Conservation (phyloP, 2,329 filamentous ascomycete genomes). For the Trichoderma gracile region DNA sequence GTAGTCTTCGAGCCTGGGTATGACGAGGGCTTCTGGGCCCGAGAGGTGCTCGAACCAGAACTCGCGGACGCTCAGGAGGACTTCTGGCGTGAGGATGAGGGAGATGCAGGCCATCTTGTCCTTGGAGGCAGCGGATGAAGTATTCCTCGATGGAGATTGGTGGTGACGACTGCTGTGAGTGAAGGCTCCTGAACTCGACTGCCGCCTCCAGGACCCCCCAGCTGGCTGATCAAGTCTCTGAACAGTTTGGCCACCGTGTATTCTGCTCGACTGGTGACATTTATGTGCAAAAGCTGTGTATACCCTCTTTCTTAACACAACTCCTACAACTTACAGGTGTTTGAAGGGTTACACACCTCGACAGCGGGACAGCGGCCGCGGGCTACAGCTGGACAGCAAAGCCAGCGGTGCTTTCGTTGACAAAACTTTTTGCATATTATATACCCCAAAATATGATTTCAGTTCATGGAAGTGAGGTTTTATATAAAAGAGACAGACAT, state of each 20-base stretch:
- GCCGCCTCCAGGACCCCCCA: not conserved
- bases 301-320: not conserved
- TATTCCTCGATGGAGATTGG: not conserved
- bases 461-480: not conserved
- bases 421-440: not conserved
- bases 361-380: not conserved
- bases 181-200: not conserved
- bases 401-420: conserved; percentile 8
- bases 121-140: not conserved
- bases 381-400: conserved; percentile 9
- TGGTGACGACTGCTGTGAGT: not conserved
- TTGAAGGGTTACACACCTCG: not conserved
- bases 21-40: conserved; percentile 32
- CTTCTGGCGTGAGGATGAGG: conserved; percentile 33
- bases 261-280: not conserved
- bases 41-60: conserved; percentile 45
- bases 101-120: conserved; percentile 27
- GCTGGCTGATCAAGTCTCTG: not conserved
- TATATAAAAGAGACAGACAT: not conserved
- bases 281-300: not conserved
- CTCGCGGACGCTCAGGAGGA: conserved; percentile 37
- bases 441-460: not conserved
- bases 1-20: conserved; percentile 33
- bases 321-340: not conserved
- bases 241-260: not conserved